phyloP scores from a whole-genome alignment of 73 alveolate genomes.

The Paramecium biaurelia region DNA sequence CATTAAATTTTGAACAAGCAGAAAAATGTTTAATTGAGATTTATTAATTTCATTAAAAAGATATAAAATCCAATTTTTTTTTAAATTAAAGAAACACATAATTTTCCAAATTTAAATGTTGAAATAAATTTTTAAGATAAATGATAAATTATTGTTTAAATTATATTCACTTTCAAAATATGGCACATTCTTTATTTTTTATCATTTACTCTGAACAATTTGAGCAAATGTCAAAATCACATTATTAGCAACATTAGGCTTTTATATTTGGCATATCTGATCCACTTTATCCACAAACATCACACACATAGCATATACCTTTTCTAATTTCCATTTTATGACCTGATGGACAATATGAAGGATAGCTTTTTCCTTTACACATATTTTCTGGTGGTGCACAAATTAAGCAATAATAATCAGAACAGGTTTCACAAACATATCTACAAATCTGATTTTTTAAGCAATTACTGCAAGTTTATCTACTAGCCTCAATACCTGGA shows the following conservation, averaged over 20 bases:
- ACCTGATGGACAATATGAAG: conserved; percentile 41
- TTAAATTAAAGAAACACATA: too few relatives aligned
- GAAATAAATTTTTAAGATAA: too few relatives aligned
- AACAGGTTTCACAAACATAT: conserved; percentile 5
- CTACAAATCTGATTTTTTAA: background rate
- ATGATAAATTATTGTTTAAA: background rate
- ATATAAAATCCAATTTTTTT: background rate
- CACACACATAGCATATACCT: background rate
- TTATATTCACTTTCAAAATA: background rate
- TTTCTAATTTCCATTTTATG: background rate
- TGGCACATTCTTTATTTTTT: background rate
- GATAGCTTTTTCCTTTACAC: background rate
- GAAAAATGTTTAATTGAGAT: background rate
- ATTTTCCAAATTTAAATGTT: too few relatives aligned
- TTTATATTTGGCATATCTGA: background rate
- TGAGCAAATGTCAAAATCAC: conserved; percentile 35
- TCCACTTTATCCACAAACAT: conserved; percentile 16
- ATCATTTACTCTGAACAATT: background rate
- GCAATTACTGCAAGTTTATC: background rate
- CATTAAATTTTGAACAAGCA: too few relatives aligned
- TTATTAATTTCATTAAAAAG: background rate
- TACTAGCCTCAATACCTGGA: conserved; percentile 5
- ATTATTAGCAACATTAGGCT: background rate
- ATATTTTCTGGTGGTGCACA: conserved; percentile 40
- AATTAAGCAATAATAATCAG: conserved; percentile 5